A percentile compares a stretch with the other conserved stretches of the same genome.
These are phyloP conservation scores for Sporisorium scitamineum DNA, from an alignment of 1,284 basidiomycete species.

Conservation along the genomic window DNA sequence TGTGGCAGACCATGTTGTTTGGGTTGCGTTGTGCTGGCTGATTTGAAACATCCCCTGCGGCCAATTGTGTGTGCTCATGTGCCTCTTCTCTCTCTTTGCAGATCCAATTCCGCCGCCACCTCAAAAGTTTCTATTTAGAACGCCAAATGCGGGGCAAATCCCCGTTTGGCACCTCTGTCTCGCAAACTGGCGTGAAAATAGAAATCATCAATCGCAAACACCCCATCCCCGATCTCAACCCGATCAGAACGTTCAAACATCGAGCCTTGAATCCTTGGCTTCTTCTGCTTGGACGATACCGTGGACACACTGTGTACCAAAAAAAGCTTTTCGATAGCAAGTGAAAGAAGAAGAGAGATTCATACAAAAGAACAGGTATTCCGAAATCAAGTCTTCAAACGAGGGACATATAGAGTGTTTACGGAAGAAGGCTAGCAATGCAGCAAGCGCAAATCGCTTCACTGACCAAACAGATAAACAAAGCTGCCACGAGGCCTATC, in stretches of 20 bases:
- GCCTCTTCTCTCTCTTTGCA: not conserved
- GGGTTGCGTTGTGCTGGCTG: not conserved
- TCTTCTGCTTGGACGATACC: no score
- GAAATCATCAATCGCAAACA: not conserved
- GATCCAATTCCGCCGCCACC: no score
- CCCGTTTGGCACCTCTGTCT: no score
- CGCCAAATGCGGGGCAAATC: slow-evolving; percentile 35
- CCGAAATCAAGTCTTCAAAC: not conserved
- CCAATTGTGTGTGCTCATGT: not conserved
- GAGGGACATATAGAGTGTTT: no score
- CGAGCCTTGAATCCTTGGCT: no score
- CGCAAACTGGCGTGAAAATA: slow-evolving; percentile 1
- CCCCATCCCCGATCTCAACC: not conserved
- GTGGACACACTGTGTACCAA: no score
- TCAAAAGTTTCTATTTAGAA: not conserved
- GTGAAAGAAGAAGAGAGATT: not conserved
- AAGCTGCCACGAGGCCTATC: slow-evolving; percentile 55
- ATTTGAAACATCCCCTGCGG: slow-evolving; percentile 3
- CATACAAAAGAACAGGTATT: not conserved
- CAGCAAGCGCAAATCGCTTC: not conserved
- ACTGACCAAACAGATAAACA: slow-evolving; percentile 61
- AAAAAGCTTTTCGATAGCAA: not conserved
- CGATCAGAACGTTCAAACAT: no score
- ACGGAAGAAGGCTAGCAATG: no score
- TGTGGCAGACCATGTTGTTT: not conserved